phyloP scores from a whole-genome alignment of 2,329 filamentous ascomycete species.

The Fusarium ramigenum region DNA sequence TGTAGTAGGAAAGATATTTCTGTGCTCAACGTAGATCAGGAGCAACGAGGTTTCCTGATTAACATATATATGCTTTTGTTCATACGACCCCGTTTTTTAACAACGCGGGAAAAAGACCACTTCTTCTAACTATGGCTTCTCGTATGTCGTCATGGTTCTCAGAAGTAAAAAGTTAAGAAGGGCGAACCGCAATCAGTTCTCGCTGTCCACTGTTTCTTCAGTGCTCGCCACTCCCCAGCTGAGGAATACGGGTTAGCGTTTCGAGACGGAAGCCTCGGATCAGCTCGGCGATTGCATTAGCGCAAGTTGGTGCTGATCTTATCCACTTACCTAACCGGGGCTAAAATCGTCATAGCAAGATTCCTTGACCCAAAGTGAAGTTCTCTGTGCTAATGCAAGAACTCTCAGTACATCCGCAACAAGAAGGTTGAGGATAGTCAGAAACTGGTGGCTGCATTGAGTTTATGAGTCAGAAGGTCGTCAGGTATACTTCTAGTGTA shows the following conservation, averaged over 20 bases:
- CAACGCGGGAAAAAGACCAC: too few species aligned
- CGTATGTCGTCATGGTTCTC: too few species aligned
- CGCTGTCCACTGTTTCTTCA: too few species aligned
- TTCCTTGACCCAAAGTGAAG: not conserved
- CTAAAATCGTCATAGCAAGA: not conserved
- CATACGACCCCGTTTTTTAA: too few species aligned
- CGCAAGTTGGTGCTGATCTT: not conserved
- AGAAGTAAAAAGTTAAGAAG: too few species aligned
- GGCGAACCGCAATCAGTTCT: too few species aligned
- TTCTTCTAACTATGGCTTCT: too few species aligned
- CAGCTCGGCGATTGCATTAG: not conserved
- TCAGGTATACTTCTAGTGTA: too few species aligned
- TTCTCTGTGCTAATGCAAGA: not conserved
- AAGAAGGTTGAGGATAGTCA: not conserved
- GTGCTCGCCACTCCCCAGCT: too few species aligned
- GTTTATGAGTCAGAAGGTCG: not conserved
- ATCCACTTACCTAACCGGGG: not conserved
- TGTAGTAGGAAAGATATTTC: not conserved
- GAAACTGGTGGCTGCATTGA: not conserved
- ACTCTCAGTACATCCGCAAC: not conserved
- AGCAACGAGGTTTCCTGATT: not conserved
- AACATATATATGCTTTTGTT: not conserved
- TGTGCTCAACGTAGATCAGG: not conserved
- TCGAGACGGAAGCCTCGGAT: not conserved
- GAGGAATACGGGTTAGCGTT: too few species aligned